Base-by-base conservation (phyloP, 805 yeast species). In the Metschnikowia lunata region DNA sequence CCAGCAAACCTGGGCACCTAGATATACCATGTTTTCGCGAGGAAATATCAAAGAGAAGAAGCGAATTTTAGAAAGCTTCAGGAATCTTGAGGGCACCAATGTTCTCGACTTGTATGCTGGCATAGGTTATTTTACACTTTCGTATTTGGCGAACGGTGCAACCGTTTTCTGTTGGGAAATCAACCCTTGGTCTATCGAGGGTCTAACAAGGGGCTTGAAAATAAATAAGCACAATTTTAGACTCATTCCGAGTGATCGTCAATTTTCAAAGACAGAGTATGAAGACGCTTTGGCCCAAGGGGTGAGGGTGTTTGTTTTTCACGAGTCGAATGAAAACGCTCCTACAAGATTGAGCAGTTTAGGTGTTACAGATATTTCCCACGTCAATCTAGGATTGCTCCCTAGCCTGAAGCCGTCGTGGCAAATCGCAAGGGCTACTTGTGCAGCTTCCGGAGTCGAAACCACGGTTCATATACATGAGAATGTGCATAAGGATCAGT, bases 41-140 rank as follows among this genome's bases (percentile, higher is more conserved):
- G 96, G 96, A 1, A 88, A 88, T 59, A 78, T 88, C 54, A 84
- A 84, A 50, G 96, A 88, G 57, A 88, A 88, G 60, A 74, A 79
- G 11, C 62, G 96, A 15, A 72, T 88, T 0, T 57, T 86, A 34
- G 69, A 69, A 14, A 59, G 60, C 0, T 78, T 67, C 46, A 36
- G 43, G 1, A 56, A 66, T 27, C 60, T 81, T 1, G 40, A 53
- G 8, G 69, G 61, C 10, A 66, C 69, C 0, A 72, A 68, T 18
- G 78, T 84, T 0, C 69, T 85, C 4, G 96, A 88, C 57, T 55
- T 88, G 35, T 88, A 88, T 59, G 81, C 85, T 28, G 96, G 96
- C 0, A 88, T 88, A 39, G 96, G 96, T 3, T 88, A 88, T 61
- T 88, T 88, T 60, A 76, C 89, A 7, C 64, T 88, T 26, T 72